Conservation (phyloP, 1,139 yeast species). For the Suhomyces panamericanus region DNA sequence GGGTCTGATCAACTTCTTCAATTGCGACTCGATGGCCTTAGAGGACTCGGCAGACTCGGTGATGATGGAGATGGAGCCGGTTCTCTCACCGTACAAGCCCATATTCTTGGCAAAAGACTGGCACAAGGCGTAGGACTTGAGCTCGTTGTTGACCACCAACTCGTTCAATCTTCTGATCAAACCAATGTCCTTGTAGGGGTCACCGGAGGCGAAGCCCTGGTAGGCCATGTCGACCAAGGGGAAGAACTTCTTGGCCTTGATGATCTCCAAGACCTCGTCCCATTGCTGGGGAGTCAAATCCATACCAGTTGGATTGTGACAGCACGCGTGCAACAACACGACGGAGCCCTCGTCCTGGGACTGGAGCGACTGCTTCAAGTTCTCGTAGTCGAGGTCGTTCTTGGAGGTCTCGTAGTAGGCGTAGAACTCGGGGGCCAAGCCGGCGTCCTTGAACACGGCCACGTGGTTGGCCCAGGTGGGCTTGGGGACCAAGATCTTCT, state of each 20-base stretch:
- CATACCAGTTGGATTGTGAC: constrained; percentile 96
- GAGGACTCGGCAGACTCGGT: constrained; percentile 48
- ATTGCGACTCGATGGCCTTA: constrained; percentile 67
- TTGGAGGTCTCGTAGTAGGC: constrained; percentile 54
- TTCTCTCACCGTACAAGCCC: constrained; percentile 96
- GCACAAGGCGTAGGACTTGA: constrained; percentile 64
- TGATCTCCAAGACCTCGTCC: constrained; percentile 64
- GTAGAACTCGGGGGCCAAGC: constrained; percentile 43
- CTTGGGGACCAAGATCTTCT: constrained; percentile 57
- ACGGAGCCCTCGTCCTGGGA: constrained; percentile 55
- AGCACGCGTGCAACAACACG: constrained; percentile 86
- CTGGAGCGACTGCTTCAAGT: constrained; percentile 44
- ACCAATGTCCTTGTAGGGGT: constrained; percentile 48
- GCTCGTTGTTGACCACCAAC: constrained; percentile 46
- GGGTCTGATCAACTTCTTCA: constrained; percentile 77
- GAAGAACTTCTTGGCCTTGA: constrained; percentile 56
- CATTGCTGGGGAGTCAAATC: constrained; percentile 84
- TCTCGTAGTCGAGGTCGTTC: constrained; percentile 55
- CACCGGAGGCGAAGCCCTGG: constrained; percentile 90
- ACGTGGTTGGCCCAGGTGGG: constrained; percentile 81
- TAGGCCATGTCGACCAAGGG: constrained; percentile 91
- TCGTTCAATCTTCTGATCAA: constrained; percentile 52
- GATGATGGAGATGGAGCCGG: constrained; percentile 79
- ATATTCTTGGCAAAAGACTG: constrained; percentile 96
- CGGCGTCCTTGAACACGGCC: constrained; percentile 56